A percentile compares a stretch with the other conserved stretches of the same genome.
phyloP scores from a whole-genome alignment of 176 grass and related monocot genomes.

The Cymbopogon citratus region DNA sequence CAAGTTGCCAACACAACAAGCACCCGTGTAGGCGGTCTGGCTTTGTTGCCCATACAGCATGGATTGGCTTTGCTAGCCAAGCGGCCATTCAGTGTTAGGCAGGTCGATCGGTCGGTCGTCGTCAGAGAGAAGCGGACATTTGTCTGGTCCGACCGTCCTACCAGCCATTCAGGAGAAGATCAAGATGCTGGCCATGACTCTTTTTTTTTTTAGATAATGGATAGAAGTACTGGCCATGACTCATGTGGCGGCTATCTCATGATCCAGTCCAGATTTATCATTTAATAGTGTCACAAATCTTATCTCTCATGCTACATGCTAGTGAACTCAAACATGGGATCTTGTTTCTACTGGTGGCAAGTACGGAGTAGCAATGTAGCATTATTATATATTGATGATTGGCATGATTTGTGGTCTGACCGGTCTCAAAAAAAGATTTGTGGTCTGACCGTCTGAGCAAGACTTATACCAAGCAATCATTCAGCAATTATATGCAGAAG shows the following conservation, averaged over 20 bases:
- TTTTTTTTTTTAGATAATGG: no score
- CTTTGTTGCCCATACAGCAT: constrained; percentile 5
- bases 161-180: neutral
- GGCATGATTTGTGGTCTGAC: neutral
- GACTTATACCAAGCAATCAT: neutral
- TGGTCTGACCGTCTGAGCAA: neutral
- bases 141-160: neutral
- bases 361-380: no score
- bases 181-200: neutral
- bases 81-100: neutral
- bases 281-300: neutral
- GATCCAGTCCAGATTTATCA: neutral
- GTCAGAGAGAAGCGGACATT: neutral
- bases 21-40: neutral
- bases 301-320: neutral
- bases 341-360: neutral
- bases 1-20: neutral
- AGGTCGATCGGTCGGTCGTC: neutral
- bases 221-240: no score
- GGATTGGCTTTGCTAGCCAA: neutral
- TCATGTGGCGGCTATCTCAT: neutral
- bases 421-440: neutral
- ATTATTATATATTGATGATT: neutral
- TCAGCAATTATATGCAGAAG: neutral
- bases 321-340: neutral